Evolutionary conservation across 352 stramenopile species (phyloP).

Genomic region (Phytopythium mirpurense): DNA sequence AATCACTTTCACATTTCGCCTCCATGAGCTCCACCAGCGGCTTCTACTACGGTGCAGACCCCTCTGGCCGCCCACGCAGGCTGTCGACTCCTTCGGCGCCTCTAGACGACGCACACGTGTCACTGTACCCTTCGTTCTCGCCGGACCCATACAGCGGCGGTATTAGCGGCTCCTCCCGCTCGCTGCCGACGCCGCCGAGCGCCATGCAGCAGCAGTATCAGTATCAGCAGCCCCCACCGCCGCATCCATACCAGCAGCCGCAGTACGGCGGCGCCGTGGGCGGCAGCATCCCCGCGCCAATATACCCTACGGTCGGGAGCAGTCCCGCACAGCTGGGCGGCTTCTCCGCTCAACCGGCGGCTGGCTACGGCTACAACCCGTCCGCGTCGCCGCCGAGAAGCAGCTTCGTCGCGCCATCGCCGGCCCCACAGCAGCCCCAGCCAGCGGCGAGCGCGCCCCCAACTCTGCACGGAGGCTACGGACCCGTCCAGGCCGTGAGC

Average conservation of each 20-base stretch:
- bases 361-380: neutral
- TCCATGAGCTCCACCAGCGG: neutral
- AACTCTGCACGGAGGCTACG: slow-evolving; percentile 38
- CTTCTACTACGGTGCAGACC: neutral
- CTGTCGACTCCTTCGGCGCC: slow-evolving; percentile 36
- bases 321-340: neutral
- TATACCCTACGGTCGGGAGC: slow-evolving; percentile 22
- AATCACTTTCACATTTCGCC: too few species aligned
- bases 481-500: slow-evolving; percentile 24
- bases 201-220: slow-evolving; percentile 11
- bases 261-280: slow-evolving; percentile 7
- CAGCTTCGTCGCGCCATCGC: slow-evolving; percentile 7
- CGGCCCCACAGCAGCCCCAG: slow-evolving; percentile 9
- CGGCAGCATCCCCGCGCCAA: slow-evolving; percentile 5
- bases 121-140: slow-evolving; percentile 17
- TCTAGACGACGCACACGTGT: slow-evolving; percentile 15
- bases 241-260: slow-evolving; percentile 10
- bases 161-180: slow-evolving; percentile 18
- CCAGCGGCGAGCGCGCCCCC: slow-evolving; percentile 8
- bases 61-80: slow-evolving; percentile 10
- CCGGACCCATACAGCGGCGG: slow-evolving; percentile 9
- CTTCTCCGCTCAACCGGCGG: neutral
- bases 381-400: neutral
- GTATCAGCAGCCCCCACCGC: slow-evolving; percentile 9
- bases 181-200: slow-evolving; percentile 6